A percentile compares a stretch with the other conserved stretches of the same genome.
Conservation (phyloP, 306 rosid genomes). For the Prunus davidiana region DNA sequence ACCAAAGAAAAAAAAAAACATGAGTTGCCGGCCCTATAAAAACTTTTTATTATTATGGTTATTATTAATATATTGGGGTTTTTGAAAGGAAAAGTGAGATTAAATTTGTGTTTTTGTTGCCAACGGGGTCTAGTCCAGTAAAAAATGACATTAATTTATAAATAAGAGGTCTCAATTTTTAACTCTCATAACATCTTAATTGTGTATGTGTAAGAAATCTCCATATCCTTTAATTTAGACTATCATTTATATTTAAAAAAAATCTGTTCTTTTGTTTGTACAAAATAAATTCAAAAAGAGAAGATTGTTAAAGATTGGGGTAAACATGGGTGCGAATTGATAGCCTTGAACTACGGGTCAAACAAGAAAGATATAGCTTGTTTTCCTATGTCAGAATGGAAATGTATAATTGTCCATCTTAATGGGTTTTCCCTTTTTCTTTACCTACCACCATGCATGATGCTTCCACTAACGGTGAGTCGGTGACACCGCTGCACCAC, state of each 20-base stretch:
- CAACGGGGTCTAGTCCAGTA: too few relatives aligned
- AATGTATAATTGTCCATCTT: not conserved
- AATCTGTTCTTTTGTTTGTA: too few relatives aligned
- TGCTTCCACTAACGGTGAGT: not conserved
- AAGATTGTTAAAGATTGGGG: not conserved
- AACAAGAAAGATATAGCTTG: constrained; percentile 9
- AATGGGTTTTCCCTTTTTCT: constrained; percentile 9
- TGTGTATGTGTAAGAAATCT: too few relatives aligned
- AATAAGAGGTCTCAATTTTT: fast-evolving
- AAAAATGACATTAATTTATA: too few relatives aligned
- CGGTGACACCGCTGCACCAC: too few relatives aligned
- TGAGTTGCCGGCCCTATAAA: too few relatives aligned
- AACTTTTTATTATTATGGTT: not conserved
- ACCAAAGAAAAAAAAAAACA: not conserved
- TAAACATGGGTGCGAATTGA: constrained; percentile 6
- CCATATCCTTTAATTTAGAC: fast-evolving
- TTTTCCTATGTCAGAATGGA: not conserved
- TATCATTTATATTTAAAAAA: too few relatives aligned
- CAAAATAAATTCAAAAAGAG: not conserved
- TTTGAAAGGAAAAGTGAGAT: not conserved
- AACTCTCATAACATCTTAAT: too few relatives aligned
- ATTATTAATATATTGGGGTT: not conserved
- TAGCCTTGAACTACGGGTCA: constrained; percentile 26
- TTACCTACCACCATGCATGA: constrained; percentile 4
- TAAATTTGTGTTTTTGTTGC: not conserved